Percentiles rank a stretch among this genome's conserved stretches.
phyloP scores from a whole-genome alignment of 1,139 yeast species.

The Blastobotrys buckinghamii region DNA sequence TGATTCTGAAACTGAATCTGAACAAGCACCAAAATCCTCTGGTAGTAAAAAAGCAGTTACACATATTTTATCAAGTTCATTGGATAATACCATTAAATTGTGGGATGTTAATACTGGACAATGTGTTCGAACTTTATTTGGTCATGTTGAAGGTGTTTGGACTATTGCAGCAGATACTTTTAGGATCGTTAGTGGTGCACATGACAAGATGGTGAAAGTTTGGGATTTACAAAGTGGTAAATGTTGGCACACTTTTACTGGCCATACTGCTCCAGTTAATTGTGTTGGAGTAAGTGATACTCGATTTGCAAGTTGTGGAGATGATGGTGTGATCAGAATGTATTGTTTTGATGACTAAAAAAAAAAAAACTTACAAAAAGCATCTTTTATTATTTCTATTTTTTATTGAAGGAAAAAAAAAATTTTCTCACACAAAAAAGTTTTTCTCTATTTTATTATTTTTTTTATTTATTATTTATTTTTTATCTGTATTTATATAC shows the following conservation, averaged over 20 bases:
- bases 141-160: slow-evolving; percentile 98
- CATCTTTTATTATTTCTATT: background rate
- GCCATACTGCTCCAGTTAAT: slow-evolving; percentile 67
- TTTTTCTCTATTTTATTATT: too few species aligned
- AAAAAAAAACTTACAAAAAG: too few species aligned
- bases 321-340: slow-evolving; percentile 77
- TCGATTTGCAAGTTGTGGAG: slow-evolving; percentile 83
- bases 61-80: slow-evolving; percentile 76
- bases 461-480: too few species aligned
- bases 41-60: slow-evolving; percentile 32
- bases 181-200: slow-evolving; percentile 90
- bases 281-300: slow-evolving; percentile 91
- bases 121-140: slow-evolving; percentile 89
- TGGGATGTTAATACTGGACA: slow-evolving; percentile 88
- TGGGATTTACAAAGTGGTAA: slow-evolving; percentile 96
- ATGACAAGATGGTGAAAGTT: slow-evolving; percentile 81
- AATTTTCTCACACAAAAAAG: too few species aligned
- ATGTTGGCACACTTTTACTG: slow-evolving; percentile 87
- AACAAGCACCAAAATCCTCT: slow-evolving; percentile 18
- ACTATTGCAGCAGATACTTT: slow-evolving; percentile 92
- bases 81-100: slow-evolving; percentile 87
- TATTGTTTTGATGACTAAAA: slow-evolving; percentile 54
- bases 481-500: too few species aligned
- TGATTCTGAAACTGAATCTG: slow-evolving; percentile 21
- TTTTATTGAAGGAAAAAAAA: too few species aligned